These are phyloP conservation scores for Cryptococcus wingfieldii DNA, from an alignment of 1,284 basidiomycete species.

Conservation along the genomic window DNA sequence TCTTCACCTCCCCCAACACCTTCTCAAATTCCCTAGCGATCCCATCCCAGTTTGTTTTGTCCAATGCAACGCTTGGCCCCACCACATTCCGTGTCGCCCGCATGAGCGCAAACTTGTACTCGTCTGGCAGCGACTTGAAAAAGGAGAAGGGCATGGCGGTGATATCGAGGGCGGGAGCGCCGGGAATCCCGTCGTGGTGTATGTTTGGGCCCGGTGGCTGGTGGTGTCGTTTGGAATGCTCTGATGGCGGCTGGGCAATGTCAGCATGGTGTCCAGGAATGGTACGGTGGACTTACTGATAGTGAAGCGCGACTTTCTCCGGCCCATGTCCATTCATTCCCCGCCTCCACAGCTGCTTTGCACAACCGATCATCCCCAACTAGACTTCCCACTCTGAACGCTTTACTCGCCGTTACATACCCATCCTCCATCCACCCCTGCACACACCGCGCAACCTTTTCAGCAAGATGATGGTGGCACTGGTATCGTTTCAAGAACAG, in stretches of 20 bases:
- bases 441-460: background rate
- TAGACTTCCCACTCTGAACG: slow-evolving; percentile 5
- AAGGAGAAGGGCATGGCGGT: slow-evolving; percentile 11
- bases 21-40: slow-evolving; percentile 8
- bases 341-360: background rate
- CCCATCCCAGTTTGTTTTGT: slow-evolving; percentile 7
- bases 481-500: slow-evolving; percentile 9
- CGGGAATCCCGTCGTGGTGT: slow-evolving; percentile 6
- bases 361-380: slow-evolving; percentile 3
- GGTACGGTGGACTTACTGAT: background rate
- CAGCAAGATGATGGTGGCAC: background rate
- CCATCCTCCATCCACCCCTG: slow-evolving; percentile 9
- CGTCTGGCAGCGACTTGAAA: slow-evolving; percentile 8
- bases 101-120: slow-evolving; percentile 9
- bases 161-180: slow-evolving; percentile 7
- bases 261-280: background rate
- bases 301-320: background rate
- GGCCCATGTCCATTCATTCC: slow-evolving; percentile 4
- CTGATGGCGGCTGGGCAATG: background rate
- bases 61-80: background rate
- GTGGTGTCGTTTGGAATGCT: background rate
- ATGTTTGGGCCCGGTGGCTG: background rate
- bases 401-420: slow-evolving; percentile 4
- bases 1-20: slow-evolving; percentile 5
- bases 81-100: slow-evolving; percentile 4